phyloP scores from a whole-genome alignment of 352 stramenopile genomes.

The Phytopythium montanum region DNA sequence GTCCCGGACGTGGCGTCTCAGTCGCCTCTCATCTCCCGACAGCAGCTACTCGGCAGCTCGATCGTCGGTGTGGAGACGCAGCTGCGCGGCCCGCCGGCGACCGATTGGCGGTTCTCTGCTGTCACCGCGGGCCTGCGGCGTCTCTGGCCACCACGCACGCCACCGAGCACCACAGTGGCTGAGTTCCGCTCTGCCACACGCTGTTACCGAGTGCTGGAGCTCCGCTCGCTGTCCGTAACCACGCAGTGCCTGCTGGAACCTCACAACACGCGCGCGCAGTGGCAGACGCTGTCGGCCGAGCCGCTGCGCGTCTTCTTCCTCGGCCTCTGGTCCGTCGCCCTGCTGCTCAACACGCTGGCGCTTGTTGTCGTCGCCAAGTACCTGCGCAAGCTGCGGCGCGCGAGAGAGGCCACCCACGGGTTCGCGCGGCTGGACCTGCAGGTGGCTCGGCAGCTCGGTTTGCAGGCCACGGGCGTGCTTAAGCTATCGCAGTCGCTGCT shows the following conservation, averaged over 20 bases:
- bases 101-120: constrained; percentile 21
- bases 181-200: constrained; percentile 22
- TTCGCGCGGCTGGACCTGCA: constrained; percentile 34
- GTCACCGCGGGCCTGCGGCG: constrained; percentile 31
- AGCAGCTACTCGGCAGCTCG: constrained; percentile 23
- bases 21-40: constrained; percentile 1
- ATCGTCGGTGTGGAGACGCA: constrained; percentile 23
- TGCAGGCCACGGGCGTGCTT: constrained; percentile 41
- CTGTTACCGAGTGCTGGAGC: constrained; percentile 41
- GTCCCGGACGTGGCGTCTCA: constrained; percentile 6
- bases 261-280: constrained; percentile 11
- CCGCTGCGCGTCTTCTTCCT: constrained; percentile 40
- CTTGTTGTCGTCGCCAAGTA: constrained; percentile 41
- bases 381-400: constrained; percentile 30
- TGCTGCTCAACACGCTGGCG: constrained; percentile 51
- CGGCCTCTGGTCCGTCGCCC: constrained; percentile 29
- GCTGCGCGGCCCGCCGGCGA: constrained; percentile 15
- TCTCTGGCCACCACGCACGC: constrained; percentile 43
- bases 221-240: constrained; percentile 20
- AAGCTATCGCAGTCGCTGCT: constrained; percentile 37
- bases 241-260: constrained; percentile 35
- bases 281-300: constrained; percentile 14
- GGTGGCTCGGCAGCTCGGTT: constrained; percentile 36
- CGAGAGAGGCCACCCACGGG: constrained; percentile 20
- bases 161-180: constrained; percentile 14